Evolutionary conservation across 2,329 filamentous ascomycete species (phyloP).

Genomic region (Alternaria tenuissima): DNA sequence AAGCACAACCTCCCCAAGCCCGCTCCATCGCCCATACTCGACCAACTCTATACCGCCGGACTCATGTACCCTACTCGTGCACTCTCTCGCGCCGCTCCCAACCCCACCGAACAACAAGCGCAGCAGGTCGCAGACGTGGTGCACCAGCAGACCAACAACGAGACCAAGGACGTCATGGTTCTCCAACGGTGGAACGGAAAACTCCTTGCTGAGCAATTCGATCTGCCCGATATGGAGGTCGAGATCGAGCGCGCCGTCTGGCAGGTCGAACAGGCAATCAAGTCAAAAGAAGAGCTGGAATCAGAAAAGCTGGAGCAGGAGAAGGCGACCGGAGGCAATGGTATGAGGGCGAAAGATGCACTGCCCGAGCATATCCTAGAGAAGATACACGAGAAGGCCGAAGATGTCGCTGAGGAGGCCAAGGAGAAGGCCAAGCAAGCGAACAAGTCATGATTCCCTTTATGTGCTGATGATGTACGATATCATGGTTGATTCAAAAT

Average conservation of each 20-base stretch:
- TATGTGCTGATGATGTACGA: slow-evolving; percentile 6
- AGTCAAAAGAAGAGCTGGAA: slow-evolving; percentile 47
- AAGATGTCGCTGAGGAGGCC: slow-evolving; percentile 29
- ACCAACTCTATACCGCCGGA: slow-evolving; percentile 73
- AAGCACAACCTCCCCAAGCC: slow-evolving; percentile 74
- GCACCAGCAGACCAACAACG: slow-evolving; percentile 51
- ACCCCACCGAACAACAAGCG: slow-evolving; percentile 49
- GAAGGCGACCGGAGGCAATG: slow-evolving; percentile 35
- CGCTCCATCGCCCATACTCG: slow-evolving; percentile 72
- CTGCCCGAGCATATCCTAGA: slow-evolving; percentile 40
- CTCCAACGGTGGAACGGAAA: slow-evolving; percentile 61
- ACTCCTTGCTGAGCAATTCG: slow-evolving; percentile 59
- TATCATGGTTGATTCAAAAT: slow-evolving; percentile 9
- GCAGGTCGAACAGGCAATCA: slow-evolving; percentile 58
- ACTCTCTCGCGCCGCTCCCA: slow-evolving; percentile 50
- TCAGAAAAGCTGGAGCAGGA: slow-evolving; percentile 51
- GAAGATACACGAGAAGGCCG: slow-evolving; percentile 36
- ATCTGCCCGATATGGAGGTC: slow-evolving; percentile 61
- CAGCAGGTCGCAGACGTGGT: slow-evolving; percentile 50
- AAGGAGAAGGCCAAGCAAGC: slow-evolving; percentile 14
- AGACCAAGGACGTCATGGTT: slow-evolving; percentile 58
- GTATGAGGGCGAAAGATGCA: slow-evolving; percentile 38
- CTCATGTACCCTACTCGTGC: slow-evolving; percentile 55
- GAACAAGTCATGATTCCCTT: slow-evolving; percentile 8
- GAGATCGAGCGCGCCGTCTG: slow-evolving; percentile 63